phyloP scores from a whole-genome alignment of 495 filamentous ascomycete genomes.

The Polyplosphaeria fusca region DNA sequence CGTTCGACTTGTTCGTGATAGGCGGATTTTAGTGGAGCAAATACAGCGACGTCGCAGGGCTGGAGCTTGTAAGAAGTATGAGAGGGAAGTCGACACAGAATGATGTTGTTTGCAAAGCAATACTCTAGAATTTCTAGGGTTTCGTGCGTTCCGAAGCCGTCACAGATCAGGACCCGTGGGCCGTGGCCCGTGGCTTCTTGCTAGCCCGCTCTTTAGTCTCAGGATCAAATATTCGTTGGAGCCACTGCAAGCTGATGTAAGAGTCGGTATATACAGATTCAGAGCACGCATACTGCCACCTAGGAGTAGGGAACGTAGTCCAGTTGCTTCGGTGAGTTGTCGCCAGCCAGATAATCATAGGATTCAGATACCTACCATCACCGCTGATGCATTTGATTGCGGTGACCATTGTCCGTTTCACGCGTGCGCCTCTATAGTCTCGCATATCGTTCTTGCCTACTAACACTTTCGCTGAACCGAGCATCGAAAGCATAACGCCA shows the following conservation, averaged over 20 bases:
- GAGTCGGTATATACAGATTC: conserved; percentile 10
- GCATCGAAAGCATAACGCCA: not conserved
- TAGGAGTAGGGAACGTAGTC: conserved; percentile 1
- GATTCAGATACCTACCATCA: conserved; percentile 4
- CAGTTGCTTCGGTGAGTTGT: not conserved
- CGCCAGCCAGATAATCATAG: conserved; percentile 2
- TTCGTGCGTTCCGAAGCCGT: conserved; percentile 6
- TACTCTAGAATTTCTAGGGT: conserved; percentile 1
- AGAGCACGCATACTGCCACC: conserved; percentile 5
- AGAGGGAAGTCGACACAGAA: conserved; percentile 1
- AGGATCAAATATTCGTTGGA: not conserved
- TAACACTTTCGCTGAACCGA: not conserved
- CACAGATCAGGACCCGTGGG: too few species aligned
- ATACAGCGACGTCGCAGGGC: not conserved
- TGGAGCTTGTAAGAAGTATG: not conserved
- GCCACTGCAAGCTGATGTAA: too few species aligned
- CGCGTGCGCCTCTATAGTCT: not conserved
- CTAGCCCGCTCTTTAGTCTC: conserved; percentile 1
- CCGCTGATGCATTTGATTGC: not conserved
- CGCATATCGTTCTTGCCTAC: not conserved
- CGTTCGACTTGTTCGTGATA: not conserved
- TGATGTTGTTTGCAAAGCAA: not conserved
- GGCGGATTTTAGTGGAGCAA: not conserved
- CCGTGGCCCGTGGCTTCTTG: not conserved
- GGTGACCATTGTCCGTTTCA: conserved; percentile 1